These are phyloP conservation scores for Phytophthora aleatoria DNA, from an alignment of 352 stramenopile genomes.

Conservation along the genomic window DNA sequence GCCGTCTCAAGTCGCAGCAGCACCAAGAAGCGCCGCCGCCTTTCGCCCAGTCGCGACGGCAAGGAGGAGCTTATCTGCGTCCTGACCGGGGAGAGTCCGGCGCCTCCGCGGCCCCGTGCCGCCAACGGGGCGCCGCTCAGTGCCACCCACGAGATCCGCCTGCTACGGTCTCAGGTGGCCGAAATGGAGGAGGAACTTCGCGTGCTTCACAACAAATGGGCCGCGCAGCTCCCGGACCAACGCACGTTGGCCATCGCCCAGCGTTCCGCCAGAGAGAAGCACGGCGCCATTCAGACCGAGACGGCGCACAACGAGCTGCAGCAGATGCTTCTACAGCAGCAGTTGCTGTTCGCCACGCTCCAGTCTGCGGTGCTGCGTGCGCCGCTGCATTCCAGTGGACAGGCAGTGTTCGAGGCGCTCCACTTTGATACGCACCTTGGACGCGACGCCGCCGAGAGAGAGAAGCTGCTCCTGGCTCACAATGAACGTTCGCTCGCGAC, in stretches of 20 bases:
- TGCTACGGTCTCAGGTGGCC: conserved; percentile 41
- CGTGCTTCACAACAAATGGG: conserved; percentile 29
- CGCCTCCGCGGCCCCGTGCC: conserved; percentile 16
- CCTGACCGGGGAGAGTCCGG: conserved; percentile 17
- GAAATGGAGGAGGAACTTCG: conserved; percentile 39
- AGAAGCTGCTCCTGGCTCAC: conserved; percentile 32
- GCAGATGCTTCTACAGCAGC: conserved; percentile 41
- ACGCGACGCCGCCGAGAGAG: conserved; percentile 16
- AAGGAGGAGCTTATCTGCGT: conserved; percentile 22
- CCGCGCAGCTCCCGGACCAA: conserved; percentile 27
- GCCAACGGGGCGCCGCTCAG: conserved; percentile 32
- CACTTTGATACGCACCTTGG: conserved; percentile 40
- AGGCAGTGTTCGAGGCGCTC: conserved; percentile 35
- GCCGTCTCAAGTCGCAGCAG: background rate
- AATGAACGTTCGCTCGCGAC: conserved; percentile 31
- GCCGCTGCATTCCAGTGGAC: conserved; percentile 36
- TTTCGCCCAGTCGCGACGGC: conserved; percentile 3
- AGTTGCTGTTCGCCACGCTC: conserved; percentile 42
- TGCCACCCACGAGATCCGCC: conserved; percentile 39
- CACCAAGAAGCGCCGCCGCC: conserved; percentile 28
- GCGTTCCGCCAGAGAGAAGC: conserved; percentile 37
- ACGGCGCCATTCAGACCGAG: conserved; percentile 21
- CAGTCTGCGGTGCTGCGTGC: conserved; percentile 33
- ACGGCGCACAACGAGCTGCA: conserved; percentile 29
- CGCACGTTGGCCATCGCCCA: conserved; percentile 31